Conservation (phyloP, 805 yeast genomes). For the Hanseniaspora pseudoguilliermondii region DNA sequence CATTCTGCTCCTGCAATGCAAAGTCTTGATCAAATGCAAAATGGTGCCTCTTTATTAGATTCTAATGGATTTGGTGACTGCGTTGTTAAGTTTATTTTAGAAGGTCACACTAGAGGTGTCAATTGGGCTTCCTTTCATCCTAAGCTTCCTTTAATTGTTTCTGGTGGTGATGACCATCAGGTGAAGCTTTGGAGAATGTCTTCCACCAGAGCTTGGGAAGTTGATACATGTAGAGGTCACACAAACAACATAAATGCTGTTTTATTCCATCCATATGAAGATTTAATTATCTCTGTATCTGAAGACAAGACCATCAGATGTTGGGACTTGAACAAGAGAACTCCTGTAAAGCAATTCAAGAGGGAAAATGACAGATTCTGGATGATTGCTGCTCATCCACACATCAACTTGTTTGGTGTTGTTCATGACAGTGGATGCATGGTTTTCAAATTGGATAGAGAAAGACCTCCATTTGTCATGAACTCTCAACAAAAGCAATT, state of each 20-base stretch:
- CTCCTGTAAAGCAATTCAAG: conserved; percentile 86
- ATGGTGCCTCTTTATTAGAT: conserved; percentile 63
- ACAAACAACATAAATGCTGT: conserved; percentile 84
- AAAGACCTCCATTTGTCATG: conserved; percentile 50
- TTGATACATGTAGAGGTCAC: conserved; percentile 96
- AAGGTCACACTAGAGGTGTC: conserved; percentile 97
- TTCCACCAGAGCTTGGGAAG: conserved; percentile 97
- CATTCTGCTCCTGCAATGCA: conserved; percentile 69
- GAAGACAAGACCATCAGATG: conserved; percentile 93
- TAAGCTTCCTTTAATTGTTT: conserved; percentile 81
- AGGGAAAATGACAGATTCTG: conserved; percentile 92
- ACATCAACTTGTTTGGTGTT: conserved; percentile 83
- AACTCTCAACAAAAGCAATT: conserved; percentile 67
- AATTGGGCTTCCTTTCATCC: conserved; percentile 99
- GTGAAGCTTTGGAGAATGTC: conserved; percentile 96
- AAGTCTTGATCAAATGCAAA: conserved; percentile 33
- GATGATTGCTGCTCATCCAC: conserved; percentile 81
- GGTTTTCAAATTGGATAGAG: conserved; percentile 95
- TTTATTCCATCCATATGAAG: conserved; percentile 86
- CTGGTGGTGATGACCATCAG: conserved; percentile 92
- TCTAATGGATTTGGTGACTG: conserved; percentile 88
- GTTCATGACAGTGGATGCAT: conserved; percentile 95
- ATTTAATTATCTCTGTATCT: conserved; percentile 80
- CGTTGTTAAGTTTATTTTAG: conserved; percentile 84
- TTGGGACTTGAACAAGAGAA: conserved; percentile 91